Evolutionary conservation across 2,329 filamentous ascomycete genomes (phyloP).

Genomic region (Neobulgaria alba): DNA sequence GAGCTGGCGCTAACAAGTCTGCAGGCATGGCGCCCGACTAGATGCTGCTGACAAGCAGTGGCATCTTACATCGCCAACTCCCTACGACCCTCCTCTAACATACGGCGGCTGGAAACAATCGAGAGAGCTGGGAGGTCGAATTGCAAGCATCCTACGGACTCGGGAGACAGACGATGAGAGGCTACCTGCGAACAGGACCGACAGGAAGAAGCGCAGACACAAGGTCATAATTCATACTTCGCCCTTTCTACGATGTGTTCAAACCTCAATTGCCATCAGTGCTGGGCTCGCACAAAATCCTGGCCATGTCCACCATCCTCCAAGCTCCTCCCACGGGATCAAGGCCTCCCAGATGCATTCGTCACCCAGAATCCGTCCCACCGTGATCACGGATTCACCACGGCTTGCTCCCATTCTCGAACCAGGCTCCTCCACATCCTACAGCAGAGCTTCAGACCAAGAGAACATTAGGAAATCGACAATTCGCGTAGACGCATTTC

Average conservation of each 20-base stretch:
- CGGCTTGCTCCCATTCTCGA: slow-evolving; percentile 22
- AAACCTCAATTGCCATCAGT: slow-evolving; percentile 82
- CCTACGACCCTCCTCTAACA: slow-evolving; percentile 90
- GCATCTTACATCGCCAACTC: slow-evolving; percentile 86
- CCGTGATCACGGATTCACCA: slow-evolving; percentile 13
- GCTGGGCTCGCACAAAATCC: slow-evolving; percentile 68
- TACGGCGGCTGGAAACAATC: slow-evolving; percentile 92
- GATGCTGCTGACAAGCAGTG: slow-evolving; percentile 92
- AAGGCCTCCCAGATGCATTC: slow-evolving; percentile 17
- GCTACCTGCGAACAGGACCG: slow-evolving; percentile 9
- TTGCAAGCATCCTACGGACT: slow-evolving; percentile 61
- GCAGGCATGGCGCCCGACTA: slow-evolving; percentile 81
- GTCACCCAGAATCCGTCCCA: slow-evolving; percentile 25
- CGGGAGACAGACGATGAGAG: slow-evolving; percentile 34
- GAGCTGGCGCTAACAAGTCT: slow-evolving; percentile 7
- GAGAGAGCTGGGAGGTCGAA: slow-evolving; percentile 70
- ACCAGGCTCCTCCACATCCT: slow-evolving; percentile 12
- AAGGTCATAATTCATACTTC: slow-evolving; percentile 84
- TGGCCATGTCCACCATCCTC: slow-evolving; percentile 23
- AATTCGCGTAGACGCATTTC: slow-evolving; percentile 80
- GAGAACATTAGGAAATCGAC: slow-evolving; percentile 44
- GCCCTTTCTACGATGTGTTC: slow-evolving; percentile 87
- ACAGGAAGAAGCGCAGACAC: slow-evolving; percentile 49
- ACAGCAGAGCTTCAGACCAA: slow-evolving; percentile 13
- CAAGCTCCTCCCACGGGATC: neutral